Percentiles rank a stretch among this genome's conserved stretches.
phyloP scores from a whole-genome alignment of 2,329 filamentous ascomycete genomes.

The Dothideomycetes sp. region DNA sequence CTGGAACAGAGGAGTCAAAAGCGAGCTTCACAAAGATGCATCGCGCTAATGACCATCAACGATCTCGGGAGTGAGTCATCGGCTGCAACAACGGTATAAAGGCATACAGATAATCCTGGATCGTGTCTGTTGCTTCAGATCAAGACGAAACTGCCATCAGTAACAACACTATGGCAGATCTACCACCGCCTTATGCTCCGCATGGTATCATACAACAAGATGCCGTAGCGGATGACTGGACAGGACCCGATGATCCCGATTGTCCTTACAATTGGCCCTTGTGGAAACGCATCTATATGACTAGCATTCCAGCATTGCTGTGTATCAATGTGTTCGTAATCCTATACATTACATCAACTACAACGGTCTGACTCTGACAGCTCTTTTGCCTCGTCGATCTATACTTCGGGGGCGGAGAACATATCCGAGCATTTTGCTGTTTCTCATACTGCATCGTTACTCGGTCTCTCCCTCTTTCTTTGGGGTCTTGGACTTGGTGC shows the following conservation, averaged over 20 bases:
- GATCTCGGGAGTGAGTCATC: no score
- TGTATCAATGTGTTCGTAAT: constrained; percentile 24
- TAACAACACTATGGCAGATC: not conserved
- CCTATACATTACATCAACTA: not conserved
- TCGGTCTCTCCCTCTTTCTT: constrained; percentile 51
- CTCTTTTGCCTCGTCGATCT: constrained; percentile 19
- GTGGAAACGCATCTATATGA: constrained; percentile 33
- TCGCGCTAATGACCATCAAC: no score
- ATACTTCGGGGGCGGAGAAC: constrained; percentile 21
- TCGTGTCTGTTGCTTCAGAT: no score
- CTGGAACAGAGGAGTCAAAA: no score
- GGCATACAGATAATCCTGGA: no score
- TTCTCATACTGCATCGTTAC: constrained; percentile 45
- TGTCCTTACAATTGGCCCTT: constrained; percentile 46
- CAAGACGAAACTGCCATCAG: no score
- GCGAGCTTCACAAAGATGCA: no score
- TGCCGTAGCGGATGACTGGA: constrained; percentile 17
- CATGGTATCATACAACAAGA: not conserved
- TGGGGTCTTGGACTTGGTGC: constrained; percentile 53
- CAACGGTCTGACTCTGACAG: constrained; percentile 26
- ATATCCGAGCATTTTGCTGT: constrained; percentile 46
- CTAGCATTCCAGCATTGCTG: constrained; percentile 31
- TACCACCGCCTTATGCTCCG: not conserved
- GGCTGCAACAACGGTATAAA: no score
- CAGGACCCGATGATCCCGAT: constrained; percentile 27